A percentile compares a stretch with the other conserved stretches of the same genome.
Conservation (phyloP, 306 rosid species). For the Vigna hirtella region DNA sequence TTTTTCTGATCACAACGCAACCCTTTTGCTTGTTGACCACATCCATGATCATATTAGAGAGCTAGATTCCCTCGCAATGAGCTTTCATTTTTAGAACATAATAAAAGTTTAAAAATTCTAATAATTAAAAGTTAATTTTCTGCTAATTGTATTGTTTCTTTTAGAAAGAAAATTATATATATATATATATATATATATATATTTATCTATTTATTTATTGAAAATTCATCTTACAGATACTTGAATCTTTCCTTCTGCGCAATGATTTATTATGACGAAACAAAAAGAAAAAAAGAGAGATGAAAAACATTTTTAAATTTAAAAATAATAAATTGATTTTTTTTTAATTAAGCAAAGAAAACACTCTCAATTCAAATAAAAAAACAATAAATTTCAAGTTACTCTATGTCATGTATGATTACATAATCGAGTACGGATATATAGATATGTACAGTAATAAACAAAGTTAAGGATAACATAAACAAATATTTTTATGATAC, state of each 20-base stretch:
- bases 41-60: background rate
- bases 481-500: too few species aligned
- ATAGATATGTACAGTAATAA: too few species aligned
- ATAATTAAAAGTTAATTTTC: background rate
- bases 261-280: background rate
- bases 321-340: too few species aligned
- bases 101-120: background rate
- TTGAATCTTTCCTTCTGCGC: background rate
- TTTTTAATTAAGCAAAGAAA: background rate
- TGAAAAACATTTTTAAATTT: too few species aligned
- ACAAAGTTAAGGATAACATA: too few species aligned
- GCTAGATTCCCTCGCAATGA: background rate
- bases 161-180: background rate
- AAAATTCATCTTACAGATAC: background rate
- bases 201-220: background rate
- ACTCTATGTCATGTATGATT: too few species aligned
- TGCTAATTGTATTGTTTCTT: background rate
- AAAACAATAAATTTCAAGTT: too few species aligned
- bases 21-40: conserved; percentile 1
- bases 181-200: too few species aligned
- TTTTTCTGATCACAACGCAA: conserved; percentile 35
- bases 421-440: too few species aligned
- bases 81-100: background rate
- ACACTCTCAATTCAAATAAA: background rate
- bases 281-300: background rate